These are phyloP conservation scores for Medicago lupulina DNA, from an alignment of 306 rosid genomes.

Conservation along the genomic window DNA sequence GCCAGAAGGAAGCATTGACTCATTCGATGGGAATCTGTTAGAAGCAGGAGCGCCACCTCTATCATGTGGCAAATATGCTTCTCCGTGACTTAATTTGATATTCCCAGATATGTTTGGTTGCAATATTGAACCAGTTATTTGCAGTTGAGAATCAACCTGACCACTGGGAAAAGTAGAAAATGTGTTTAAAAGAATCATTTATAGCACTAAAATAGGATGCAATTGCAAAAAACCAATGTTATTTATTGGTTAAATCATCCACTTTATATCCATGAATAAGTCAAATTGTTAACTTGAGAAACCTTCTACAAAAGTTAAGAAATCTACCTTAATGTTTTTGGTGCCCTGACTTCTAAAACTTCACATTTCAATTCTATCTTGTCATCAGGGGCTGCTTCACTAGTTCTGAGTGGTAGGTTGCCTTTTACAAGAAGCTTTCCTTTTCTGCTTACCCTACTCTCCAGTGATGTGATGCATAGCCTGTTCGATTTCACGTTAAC, in stretches of 20 bases:
- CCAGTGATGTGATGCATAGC: conserved; percentile 86
- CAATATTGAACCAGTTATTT: conserved; percentile 91
- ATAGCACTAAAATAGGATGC: conserved; percentile 2
- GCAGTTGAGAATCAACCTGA: conserved; percentile 95
- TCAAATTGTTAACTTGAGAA: conserved; percentile 29
- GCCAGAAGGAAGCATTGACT: conserved; percentile 63
- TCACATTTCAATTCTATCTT: conserved; percentile 92
- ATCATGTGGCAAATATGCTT: conserved; percentile 96
- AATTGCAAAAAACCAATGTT: conserved; percentile 3
- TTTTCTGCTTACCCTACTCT: conserved; percentile 90
- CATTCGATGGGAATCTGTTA: conserved; percentile 72
- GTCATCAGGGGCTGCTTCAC: conserved; percentile 85
- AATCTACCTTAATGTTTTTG: conserved; percentile 74
- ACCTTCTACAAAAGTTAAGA: conserved; percentile 30
- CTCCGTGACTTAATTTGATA: conserved; percentile 90
- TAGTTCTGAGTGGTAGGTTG: conserved; percentile 90
- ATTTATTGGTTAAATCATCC: conserved; percentile 16
- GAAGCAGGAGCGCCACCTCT: conserved; percentile 79
- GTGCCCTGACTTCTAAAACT: conserved; percentile 86
- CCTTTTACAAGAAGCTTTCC: conserved; percentile 90
- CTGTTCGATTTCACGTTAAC: conserved; percentile 91
- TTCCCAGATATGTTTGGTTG: conserved; percentile 89
- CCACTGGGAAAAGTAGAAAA: conserved; percentile 61
- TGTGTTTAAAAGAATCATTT: conserved; percentile 32
- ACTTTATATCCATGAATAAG: conserved; percentile 28